Base-by-base conservation (phyloP, 805 yeast genomes). In the Jamesozyma piceae region DNA sequence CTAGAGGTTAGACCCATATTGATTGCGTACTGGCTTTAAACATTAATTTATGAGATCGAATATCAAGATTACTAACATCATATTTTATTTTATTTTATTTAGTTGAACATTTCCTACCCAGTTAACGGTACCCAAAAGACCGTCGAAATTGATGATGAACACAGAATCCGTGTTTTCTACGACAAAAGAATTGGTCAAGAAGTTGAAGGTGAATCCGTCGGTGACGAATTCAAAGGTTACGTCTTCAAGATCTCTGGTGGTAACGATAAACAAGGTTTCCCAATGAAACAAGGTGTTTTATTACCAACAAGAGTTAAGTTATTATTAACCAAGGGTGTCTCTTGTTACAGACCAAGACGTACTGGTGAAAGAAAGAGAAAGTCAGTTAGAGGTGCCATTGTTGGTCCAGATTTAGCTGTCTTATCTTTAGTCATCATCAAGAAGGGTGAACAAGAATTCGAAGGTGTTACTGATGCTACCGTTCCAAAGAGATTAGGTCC, bases 241-340 rank as follows among this genome's bases (percentile, higher is more conserved):
- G 73, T 87, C 69, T 89, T 92, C 85, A 94, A 83, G 80, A 89
- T 92, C 73, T 75, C 97, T 64, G 98, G 98, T 71, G 98, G 98
- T 82, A 92, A 92, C 84, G 98, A 92, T 79, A 92, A 92, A 78
- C 98, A 92, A 80, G 98, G 98, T 78, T 92, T 92, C 96, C 97
- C 98, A 77, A 92, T 94, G 98, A 92, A 89, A 77, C 98, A 94
- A 77, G 98, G 98, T 83, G 98, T 92, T 58, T 77, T 92, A 81
- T 92, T 87, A 79, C 97, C 98, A 75, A 88, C 94, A 82, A 94
- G 98, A 82, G 97, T 92, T 64, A 88, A 85, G 72, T 81, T 92
- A 65, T 80, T 92, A 69, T 78, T 92, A 69, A 72, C 95, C 62
- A 81, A 87, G 75, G 95, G 90, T 67, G 82, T 77, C 78, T 86